phyloP scores from a whole-genome alignment of 768 basidiomycete species.

The Cubamyces lactineus region DNA sequence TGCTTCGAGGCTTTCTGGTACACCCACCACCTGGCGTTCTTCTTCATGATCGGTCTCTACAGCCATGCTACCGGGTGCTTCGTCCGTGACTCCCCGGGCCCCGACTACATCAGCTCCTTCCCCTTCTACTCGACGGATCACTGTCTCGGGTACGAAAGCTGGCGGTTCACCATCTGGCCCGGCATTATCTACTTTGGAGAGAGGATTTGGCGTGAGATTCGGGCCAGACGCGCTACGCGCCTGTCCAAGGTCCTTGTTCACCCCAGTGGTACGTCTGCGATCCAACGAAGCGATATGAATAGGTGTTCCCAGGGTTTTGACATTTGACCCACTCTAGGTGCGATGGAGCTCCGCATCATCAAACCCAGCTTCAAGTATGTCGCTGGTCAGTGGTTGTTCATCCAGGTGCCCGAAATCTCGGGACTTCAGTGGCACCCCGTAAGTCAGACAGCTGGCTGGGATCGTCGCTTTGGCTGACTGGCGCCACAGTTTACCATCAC shows the following conservation, averaged over 20 bases:
- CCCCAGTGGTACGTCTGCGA: slow-evolving; percentile 67
- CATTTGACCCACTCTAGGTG: slow-evolving; percentile 48
- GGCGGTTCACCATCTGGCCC: slow-evolving; percentile 92
- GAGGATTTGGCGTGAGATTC: slow-evolving; percentile 80
- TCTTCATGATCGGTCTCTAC: slow-evolving; percentile 91
- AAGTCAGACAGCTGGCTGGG: slow-evolving; percentile 36
- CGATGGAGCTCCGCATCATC: slow-evolving; percentile 91
- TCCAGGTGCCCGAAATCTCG: slow-evolving; percentile 87
- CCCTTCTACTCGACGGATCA: slow-evolving; percentile 89
- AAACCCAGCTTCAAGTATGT: slow-evolving; percentile 93
- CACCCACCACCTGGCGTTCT: slow-evolving; percentile 92
- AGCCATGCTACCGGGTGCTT: slow-evolving; percentile 94
- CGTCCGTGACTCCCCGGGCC: slow-evolving; percentile 81
- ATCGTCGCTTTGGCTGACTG: slow-evolving; percentile 3
- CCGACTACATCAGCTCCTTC: slow-evolving; percentile 71
- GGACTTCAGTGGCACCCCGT: slow-evolving; percentile 94
- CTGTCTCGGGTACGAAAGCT: slow-evolving; percentile 90
- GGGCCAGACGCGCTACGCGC: slow-evolving; percentile 75
- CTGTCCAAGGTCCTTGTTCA: slow-evolving; percentile 88
- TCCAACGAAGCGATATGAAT: slow-evolving; percentile 1
- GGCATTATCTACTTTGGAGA: slow-evolving; percentile 90
- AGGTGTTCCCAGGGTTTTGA: slow-evolving; percentile 6
- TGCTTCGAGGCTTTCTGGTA: slow-evolving; percentile 98
- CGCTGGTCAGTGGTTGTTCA: slow-evolving; percentile 89
- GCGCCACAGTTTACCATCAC: slow-evolving; percentile 83